A percentile compares a stretch with the other conserved stretches of the same genome.
Conservation (phyloP, 2,329 filamentous ascomycete species). For the Fusarium verticillioides region DNA sequence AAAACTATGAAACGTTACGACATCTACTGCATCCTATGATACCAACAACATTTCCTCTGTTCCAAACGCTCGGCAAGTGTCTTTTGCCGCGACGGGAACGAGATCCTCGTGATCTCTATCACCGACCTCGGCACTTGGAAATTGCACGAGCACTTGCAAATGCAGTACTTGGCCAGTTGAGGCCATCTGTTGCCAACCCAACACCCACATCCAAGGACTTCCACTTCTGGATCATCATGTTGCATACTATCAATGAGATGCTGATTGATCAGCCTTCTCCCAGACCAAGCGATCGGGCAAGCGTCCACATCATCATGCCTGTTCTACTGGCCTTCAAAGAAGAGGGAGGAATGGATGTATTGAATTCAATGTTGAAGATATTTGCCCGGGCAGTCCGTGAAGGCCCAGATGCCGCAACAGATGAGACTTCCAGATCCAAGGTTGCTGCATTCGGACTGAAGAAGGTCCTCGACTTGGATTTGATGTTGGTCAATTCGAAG, state of each 20-base stretch:
- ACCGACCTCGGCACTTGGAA: conserved; percentile 63
- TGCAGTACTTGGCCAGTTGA: conserved; percentile 75
- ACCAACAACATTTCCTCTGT: conserved; percentile 82
- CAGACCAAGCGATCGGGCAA: conserved; percentile 61
- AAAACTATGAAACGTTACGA: conserved; percentile 82
- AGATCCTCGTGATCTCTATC: conserved; percentile 66
- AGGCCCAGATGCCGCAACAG: conserved; percentile 54
- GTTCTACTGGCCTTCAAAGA: conserved; percentile 90
- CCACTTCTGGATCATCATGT: conserved; percentile 83
- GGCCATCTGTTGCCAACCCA: conserved; percentile 55
- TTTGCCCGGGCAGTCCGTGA: conserved; percentile 60
- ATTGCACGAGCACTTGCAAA: conserved; percentile 76
- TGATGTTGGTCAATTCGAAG: conserved; percentile 80
- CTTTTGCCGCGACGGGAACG: conserved; percentile 77
- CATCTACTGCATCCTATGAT: conserved; percentile 83
- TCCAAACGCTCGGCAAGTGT: conserved; percentile 85
- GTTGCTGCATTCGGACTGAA: conserved; percentile 72
- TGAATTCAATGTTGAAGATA: conserved; percentile 77
- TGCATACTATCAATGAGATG: conserved; percentile 82
- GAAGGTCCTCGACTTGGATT: conserved; percentile 86
- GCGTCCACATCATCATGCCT: conserved; percentile 72
- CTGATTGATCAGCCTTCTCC: conserved; percentile 71
- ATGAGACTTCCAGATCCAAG: conserved; percentile 59
- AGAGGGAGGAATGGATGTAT: conserved; percentile 76
- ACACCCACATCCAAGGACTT: conserved; percentile 71